Evolutionary conservation across 2,329 filamentous ascomycete genomes (phyloP).

Genomic region (Xylariaceae sp.): DNA sequence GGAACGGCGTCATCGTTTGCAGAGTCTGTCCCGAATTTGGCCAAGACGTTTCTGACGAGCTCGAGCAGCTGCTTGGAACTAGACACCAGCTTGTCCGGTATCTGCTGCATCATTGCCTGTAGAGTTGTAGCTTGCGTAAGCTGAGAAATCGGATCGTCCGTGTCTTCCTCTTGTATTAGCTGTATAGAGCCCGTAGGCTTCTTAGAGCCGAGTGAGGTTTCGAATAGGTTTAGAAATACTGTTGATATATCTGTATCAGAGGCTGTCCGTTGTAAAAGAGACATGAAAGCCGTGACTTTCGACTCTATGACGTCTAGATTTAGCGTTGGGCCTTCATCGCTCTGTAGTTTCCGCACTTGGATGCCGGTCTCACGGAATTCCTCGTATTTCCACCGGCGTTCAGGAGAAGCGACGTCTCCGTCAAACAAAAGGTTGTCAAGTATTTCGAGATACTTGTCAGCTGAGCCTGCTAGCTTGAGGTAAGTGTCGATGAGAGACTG

Average conservation of each 20-base stretch:
- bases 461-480: slow-evolving; percentile 50
- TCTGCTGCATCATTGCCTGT: slow-evolving; percentile 58
- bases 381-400: slow-evolving; percentile 48
- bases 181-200: slow-evolving; percentile 22
- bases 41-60: slow-evolving; percentile 56
- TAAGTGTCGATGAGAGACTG: slow-evolving; percentile 50
- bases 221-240: slow-evolving; percentile 56
- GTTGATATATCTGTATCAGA: slow-evolving; percentile 52
- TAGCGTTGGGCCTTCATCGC: slow-evolving; percentile 18
- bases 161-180: slow-evolving; percentile 28
- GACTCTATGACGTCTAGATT: slow-evolving; percentile 42
- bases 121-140: slow-evolving; percentile 57
- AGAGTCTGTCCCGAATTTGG: slow-evolving; percentile 37
- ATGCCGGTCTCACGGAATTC: slow-evolving; percentile 42
- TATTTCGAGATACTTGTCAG: slow-evolving; percentile 44
- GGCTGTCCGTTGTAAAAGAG: slow-evolving; percentile 44
- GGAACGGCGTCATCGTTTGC: slow-evolving; percentile 44
- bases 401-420: slow-evolving; percentile 36
- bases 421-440: slow-evolving; percentile 51
- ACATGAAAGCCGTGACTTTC: slow-evolving; percentile 44
- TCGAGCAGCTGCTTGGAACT: slow-evolving; percentile 61
- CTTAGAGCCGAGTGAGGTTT: slow-evolving; percentile 47
- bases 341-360: slow-evolving; percentile 40
- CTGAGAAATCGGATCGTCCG: slow-evolving; percentile 35
- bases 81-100: slow-evolving; percentile 58